Percentiles rank a stretch among this genome's conserved stretches.
Evolutionary conservation across 306 rosid species (phyloP).

Genomic region (Trichosanthes truncata): DNA sequence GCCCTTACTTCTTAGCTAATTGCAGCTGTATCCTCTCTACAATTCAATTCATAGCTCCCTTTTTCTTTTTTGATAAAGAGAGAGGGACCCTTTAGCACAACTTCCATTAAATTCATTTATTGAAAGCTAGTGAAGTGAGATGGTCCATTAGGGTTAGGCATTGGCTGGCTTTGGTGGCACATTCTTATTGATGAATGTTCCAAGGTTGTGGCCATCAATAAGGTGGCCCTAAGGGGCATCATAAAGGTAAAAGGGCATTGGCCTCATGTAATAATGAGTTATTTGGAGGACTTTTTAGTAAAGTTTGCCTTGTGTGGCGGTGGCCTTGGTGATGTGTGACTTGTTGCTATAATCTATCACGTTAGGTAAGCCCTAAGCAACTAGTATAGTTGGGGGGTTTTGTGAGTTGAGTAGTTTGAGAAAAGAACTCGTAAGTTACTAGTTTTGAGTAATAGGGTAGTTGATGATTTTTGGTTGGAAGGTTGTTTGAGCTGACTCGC

Average conservation of each 20-base stretch:
- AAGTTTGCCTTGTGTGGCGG: not conserved
- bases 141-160: not conserved
- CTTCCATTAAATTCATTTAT: not conserved
- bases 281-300: not conserved
- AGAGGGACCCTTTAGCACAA: not conserved
- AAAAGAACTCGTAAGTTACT: not conserved
- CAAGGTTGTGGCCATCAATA: not conserved
- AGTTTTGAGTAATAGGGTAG: no score
- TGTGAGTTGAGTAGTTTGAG: not conserved
- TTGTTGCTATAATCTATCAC: no score
- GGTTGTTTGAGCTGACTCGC: no score
- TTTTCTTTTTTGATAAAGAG: not conserved
- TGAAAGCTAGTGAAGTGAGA: not conserved
- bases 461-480: no score
- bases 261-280: not conserved
- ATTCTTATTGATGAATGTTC: not conserved
- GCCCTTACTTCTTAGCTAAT: not conserved
- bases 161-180: slow-evolving; percentile 3
- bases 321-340: not conserved
- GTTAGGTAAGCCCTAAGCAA: not conserved
- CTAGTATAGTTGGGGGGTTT: not conserved
- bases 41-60: not conserved
- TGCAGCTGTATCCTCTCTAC: not conserved
- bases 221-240: not conserved
- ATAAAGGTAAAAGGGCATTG: not conserved